Conservation (phyloP, 1,139 yeast genomes). For the Hyphopichia fennica region DNA sequence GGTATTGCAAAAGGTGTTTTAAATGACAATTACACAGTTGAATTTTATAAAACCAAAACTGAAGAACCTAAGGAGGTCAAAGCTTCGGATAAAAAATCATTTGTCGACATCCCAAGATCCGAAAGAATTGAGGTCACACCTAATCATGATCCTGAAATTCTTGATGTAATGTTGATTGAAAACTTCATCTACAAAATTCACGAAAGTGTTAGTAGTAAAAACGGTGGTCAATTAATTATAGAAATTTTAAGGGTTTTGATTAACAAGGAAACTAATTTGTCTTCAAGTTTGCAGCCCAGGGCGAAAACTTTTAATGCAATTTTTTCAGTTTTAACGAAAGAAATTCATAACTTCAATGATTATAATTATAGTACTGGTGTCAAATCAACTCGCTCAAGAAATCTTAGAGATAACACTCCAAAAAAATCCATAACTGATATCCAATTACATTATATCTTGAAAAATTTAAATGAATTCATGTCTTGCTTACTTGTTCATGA, state of each 20-base stretch:
- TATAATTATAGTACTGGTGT: conserved; percentile 24
- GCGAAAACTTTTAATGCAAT: conserved; percentile 29
- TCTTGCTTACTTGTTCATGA: conserved; percentile 22
- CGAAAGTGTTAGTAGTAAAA: conserved; percentile 22
- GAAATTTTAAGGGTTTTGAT: conserved; percentile 26
- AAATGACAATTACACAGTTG: conserved; percentile 11
- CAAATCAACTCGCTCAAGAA: conserved; percentile 11
- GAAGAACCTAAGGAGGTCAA: conserved; percentile 6
- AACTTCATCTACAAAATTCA: conserved; percentile 35
- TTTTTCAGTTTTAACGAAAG: conserved; percentile 33
- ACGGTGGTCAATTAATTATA: conserved; percentile 17
- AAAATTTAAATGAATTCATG: conserved; percentile 18
- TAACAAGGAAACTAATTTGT: conserved; percentile 17
- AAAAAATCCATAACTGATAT: conserved; percentile 21
- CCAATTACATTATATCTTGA: conserved; percentile 20
- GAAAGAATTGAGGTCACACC: neutral
- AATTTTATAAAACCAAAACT: conserved; percentile 4
- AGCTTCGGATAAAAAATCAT: conserved; percentile 1
- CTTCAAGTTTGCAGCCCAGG: conserved; percentile 18
- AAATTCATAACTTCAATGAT: conserved; percentile 36
- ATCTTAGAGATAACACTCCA: conserved; percentile 19
- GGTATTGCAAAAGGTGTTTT: conserved; percentile 11
- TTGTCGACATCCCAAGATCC: neutral
- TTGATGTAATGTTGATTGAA: conserved; percentile 29
- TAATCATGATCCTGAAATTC: conserved; percentile 10